These are phyloP conservation scores for Termitomyces sp. DNA, from an alignment of 768 basidiomycete genomes.

Conservation along the genomic window DNA sequence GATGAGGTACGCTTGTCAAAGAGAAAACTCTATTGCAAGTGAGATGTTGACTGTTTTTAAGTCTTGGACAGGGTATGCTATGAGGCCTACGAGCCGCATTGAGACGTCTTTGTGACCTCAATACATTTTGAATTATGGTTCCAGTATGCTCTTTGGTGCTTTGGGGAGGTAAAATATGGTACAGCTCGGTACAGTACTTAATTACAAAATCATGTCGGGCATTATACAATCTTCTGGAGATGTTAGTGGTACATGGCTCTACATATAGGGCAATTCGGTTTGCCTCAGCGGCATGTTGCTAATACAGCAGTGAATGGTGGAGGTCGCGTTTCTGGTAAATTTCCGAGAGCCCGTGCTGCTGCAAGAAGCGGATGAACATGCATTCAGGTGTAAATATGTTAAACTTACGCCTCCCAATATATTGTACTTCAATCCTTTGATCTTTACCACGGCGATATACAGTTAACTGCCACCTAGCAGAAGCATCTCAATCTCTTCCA, in stretches of 20 bases:
- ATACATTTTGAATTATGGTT: background rate
- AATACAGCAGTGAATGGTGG: constrained; percentile 71
- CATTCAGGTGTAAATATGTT: background rate
- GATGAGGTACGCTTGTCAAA: constrained; percentile 68
- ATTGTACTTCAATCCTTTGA: constrained; percentile 65
- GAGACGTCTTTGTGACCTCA: constrained; percentile 13
- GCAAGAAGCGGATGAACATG: constrained; percentile 1
- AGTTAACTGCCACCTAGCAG: constrained; percentile 59
- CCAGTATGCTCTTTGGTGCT: background rate
- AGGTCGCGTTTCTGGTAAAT: constrained; percentile 35
- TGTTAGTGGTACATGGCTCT: background rate
- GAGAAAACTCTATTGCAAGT: background rate
- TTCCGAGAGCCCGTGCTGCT: constrained; percentile 53
- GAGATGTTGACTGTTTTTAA: constrained; percentile 22
- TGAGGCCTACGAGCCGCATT: constrained; percentile 69
- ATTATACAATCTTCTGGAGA: background rate
- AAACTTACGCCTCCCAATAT: constrained; percentile 54
- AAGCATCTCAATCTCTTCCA: constrained; percentile 3
- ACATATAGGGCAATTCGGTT: background rate
- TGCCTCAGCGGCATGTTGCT: constrained; percentile 28
- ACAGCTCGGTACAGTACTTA: background rate
- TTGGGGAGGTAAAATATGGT: background rate
- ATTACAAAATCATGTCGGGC: background rate
- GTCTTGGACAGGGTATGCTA: constrained; percentile 96
- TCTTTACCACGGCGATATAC: constrained; percentile 56